Percentiles rank a stretch among this genome's conserved stretches.
phyloP scores from a whole-genome alignment of 2,329 filamentous ascomycete genomes.

The Colletotrichum nymphaeae region DNA sequence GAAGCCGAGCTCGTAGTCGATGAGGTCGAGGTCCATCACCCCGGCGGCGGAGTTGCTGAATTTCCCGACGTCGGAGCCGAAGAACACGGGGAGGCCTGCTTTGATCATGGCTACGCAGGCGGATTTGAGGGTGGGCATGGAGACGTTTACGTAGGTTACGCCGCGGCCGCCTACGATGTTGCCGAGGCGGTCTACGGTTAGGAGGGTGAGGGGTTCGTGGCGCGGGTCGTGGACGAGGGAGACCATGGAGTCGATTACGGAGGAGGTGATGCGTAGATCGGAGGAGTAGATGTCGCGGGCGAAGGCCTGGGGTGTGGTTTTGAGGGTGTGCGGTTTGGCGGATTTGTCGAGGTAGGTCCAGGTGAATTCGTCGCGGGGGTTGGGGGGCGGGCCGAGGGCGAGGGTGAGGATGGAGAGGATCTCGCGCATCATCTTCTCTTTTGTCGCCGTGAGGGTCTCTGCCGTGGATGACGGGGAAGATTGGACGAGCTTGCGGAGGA shows the following conservation, averaged over 20 bases:
- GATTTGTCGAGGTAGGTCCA: slow-evolving; percentile 84
- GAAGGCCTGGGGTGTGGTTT: slow-evolving; percentile 76
- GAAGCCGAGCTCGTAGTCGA: slow-evolving; percentile 87
- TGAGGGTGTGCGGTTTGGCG: slow-evolving; percentile 71
- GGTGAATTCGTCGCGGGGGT: slow-evolving; percentile 74
- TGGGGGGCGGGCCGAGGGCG: slow-evolving; percentile 83
- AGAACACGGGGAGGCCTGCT: slow-evolving; percentile 85
- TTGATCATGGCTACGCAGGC: slow-evolving; percentile 83
- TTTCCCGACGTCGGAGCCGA: slow-evolving; percentile 89
- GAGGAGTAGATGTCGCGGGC: slow-evolving; percentile 73
- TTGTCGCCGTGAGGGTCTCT: slow-evolving; percentile 60
- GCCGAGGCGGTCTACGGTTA: slow-evolving; percentile 83
- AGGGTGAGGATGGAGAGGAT: slow-evolving; percentile 86
- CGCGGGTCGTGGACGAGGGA: slow-evolving; percentile 89
- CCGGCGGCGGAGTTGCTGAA: slow-evolving; percentile 76
- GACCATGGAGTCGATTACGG: slow-evolving; percentile 76
- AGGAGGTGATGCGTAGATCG: slow-evolving; percentile 68
- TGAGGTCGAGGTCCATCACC: slow-evolving; percentile 83
- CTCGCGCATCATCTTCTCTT: slow-evolving; percentile 82
- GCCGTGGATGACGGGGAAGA: slow-evolving; percentile 43
- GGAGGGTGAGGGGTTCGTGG: slow-evolving; percentile 76
- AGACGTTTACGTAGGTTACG: slow-evolving; percentile 86
- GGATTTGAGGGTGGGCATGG: slow-evolving; percentile 77
- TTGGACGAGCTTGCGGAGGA: slow-evolving; percentile 69
- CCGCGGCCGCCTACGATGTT: slow-evolving; percentile 83